Evolutionary conservation across 2,329 filamentous ascomycete genomes (phyloP), one percentile per base, ranked within the genome.

Genomic region (Neopestalotiopsis sp.): DNA sequence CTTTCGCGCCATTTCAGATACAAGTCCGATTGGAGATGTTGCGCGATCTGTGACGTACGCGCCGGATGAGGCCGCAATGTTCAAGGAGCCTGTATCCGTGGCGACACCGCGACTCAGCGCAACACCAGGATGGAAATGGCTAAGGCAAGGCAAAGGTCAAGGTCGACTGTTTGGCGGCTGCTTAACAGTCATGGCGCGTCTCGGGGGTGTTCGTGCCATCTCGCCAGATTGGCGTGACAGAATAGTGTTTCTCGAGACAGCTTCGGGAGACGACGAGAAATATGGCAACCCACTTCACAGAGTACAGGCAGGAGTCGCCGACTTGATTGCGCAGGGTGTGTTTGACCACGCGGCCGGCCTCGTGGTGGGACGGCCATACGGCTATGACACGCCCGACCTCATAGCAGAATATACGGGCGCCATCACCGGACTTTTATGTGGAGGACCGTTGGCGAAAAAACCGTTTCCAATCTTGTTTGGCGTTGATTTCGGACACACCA

Each of bases 111-210:
- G 78, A 9, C 75, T 82, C 7, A 67, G 65, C 0, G 74, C 77
- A 0, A 76, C 74, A 4, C 70, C 75, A 1, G 69, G 69, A 0
- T 83, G 81, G 81, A 73, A 49, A 12, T 83, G 82, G 82, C 67
- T 84, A 14, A 75, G 81, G 2, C 66, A 40, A 0, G 81, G 80
- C 0, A 76, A 73, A 59, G 77, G 76, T 0, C 69, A 83, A 7
- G 87, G 86, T 1, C 82, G 80, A 45, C 82, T 76, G 75, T 84
- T 84, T 56, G 82, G 82, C 24, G 82, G 80, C 2, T 83, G 81
- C 45, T 73, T 84, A 17, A 80, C 80, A 0, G 79, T 82, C n/a
- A 77, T 82, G 59, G 78, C 76, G 4, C 81, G 82, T 1, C 68
- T 84, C 7, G 71, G 73, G 1, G 82, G 78, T 1, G 73, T 84